A percentile compares a stretch with the other conserved stretches of the same genome.
Evolutionary conservation across 2,329 filamentous ascomycete genomes (phyloP).

Genomic region (Alternaria ethzedia): DNA sequence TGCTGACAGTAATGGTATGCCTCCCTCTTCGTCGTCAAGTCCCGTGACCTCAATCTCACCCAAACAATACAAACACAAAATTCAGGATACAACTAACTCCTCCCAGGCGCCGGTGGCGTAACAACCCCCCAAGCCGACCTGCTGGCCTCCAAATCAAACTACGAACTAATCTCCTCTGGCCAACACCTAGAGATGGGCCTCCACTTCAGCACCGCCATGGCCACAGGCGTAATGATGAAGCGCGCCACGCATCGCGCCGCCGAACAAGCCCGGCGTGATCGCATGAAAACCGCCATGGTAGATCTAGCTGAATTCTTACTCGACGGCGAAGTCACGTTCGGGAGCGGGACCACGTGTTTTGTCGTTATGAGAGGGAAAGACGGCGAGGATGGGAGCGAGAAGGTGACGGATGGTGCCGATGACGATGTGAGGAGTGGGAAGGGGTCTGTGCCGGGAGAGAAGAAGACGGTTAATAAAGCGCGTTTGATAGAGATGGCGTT

Average conservation of each 20-base stretch:
- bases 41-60: constrained; percentile 5
- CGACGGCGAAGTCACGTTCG: constrained; percentile 41
- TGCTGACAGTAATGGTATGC: constrained; percentile 32
- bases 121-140: constrained; percentile 37
- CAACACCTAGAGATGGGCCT: constrained; percentile 41
- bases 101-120: constrained; percentile 30
- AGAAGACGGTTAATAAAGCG: constrained; percentile 41
- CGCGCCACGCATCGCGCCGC: constrained; percentile 40
- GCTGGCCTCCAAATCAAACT: constrained; percentile 38
- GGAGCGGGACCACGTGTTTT: constrained; percentile 39
- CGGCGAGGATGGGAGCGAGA: constrained; percentile 1
- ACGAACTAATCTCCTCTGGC: constrained; percentile 38
- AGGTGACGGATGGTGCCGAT: not conserved
- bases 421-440: constrained; percentile 8
- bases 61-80: not conserved
- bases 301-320: constrained; percentile 38
- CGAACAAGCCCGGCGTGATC: constrained; percentile 40
- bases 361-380: constrained; percentile 34
- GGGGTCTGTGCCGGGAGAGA: constrained; percentile 21
- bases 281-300: constrained; percentile 43
- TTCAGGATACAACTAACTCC: not conserved
- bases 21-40: not conserved
- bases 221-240: constrained; percentile 43
- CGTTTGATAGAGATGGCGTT: constrained; percentile 40
- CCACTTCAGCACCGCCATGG: constrained; percentile 42